Evolutionary conservation across 2,329 filamentous ascomycete species (phyloP).

Genomic region (Aspergillus flavus): DNA sequence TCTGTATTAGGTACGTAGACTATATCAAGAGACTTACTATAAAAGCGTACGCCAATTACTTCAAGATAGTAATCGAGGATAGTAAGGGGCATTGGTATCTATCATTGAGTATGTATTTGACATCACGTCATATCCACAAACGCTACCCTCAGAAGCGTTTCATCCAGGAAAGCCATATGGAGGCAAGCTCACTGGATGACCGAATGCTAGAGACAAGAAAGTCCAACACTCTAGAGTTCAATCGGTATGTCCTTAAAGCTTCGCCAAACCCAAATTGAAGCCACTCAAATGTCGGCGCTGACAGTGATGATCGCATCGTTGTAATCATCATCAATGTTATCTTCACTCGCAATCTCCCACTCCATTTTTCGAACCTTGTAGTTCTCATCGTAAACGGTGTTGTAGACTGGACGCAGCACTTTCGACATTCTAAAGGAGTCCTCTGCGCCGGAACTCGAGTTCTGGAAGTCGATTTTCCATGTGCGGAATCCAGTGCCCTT

Average conservation of each 20-base stretch:
- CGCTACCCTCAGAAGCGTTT: background rate
- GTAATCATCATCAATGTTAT: slow-evolving; percentile 4
- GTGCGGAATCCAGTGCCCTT: background rate
- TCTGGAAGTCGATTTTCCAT: slow-evolving; percentile 4
- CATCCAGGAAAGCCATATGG: background rate
- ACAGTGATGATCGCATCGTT: slow-evolving; percentile 5
- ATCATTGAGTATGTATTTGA: background rate
- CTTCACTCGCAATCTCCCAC: slow-evolving; percentile 7
- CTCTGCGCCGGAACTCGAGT: background rate
- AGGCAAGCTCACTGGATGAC: background rate
- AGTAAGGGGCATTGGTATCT: background rate
- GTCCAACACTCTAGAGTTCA: background rate
- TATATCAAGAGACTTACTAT: too few relatives aligned
- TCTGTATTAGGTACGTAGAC: too few relatives aligned
- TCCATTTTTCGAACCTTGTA: background rate
- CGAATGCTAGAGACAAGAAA: background rate
- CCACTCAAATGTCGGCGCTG: background rate
- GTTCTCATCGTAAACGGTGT: background rate
- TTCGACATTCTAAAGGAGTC: background rate
- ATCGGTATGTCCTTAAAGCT: background rate
- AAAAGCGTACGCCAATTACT: too few relatives aligned
- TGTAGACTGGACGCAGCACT: slow-evolving; percentile 1
- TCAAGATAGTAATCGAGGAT: too few relatives aligned
- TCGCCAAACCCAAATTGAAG: background rate
- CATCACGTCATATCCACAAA: background rate